Evolutionary conservation across 257 asterid species (phyloP).

Genomic region (Fraxinus americana): DNA sequence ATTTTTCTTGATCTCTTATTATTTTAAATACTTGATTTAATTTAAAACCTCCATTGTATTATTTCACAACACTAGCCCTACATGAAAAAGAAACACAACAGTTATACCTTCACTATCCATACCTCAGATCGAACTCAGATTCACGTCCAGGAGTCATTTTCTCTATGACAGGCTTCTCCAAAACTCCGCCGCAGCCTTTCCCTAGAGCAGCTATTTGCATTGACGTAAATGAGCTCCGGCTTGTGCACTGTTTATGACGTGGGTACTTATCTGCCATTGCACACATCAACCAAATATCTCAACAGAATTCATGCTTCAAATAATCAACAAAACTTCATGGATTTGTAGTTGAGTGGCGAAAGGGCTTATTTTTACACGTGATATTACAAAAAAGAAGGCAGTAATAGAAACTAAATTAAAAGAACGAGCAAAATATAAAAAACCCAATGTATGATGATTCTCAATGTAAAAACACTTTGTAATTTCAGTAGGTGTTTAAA

Average conservation of each 20-base stretch:
- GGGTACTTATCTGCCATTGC: conserved; percentile 62
- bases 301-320: conserved; percentile 9
- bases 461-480: background rate
- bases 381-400: background rate
- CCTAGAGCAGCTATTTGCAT: conserved; percentile 62
- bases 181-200: conserved; percentile 84
- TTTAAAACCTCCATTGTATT: background rate
- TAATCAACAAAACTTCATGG: background rate
- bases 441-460: background rate
- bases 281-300: conserved; percentile 27
- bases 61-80: background rate
- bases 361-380: conserved; percentile 8
- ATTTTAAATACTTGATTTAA: background rate
- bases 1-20: background rate
- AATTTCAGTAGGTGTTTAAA: background rate
- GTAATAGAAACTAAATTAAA: background rate
- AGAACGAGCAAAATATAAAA: background rate
- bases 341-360: conserved; percentile 12
- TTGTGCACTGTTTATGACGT: conserved; percentile 60
- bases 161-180: conserved; percentile 88
- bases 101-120: conserved; percentile 27
- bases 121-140: conserved; percentile 96
- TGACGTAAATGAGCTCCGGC: conserved; percentile 50
- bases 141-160: conserved; percentile 90
- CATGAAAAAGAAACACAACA: conserved; percentile 21